These are phyloP conservation scores for Linnemannia zychae DNA, from an alignment of 192 early-diverging fungal species.

Conservation along the genomic window DNA sequence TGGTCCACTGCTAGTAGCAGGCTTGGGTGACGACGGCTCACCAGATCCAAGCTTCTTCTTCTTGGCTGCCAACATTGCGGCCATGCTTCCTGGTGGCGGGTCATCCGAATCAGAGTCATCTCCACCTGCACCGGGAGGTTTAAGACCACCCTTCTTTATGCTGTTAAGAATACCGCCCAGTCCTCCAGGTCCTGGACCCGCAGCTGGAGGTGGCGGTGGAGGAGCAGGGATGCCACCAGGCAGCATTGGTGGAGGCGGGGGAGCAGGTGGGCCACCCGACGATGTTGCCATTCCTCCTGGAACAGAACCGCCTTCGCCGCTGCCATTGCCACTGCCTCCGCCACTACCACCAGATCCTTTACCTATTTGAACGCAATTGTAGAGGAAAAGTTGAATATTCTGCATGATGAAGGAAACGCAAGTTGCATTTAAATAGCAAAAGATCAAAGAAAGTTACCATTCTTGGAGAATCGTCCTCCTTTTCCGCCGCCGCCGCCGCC, in stretches of 20 bases:
- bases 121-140: conserved; percentile 3
- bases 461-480: conserved; percentile 16
- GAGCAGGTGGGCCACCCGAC: conserved; percentile 29
- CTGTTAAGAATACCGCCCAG: conserved; percentile 31
- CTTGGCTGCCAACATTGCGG: conserved; percentile 53
- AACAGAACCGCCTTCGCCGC: not conserved
- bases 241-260: conserved; percentile 44
- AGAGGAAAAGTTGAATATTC: not conserved
- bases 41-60: conserved; percentile 48
- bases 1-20: conserved; percentile 5
- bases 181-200: conserved; percentile 17
- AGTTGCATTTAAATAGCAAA: not conserved
- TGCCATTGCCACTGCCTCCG: not conserved
- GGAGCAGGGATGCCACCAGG: conserved; percentile 49
- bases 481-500: not conserved
- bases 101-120: conserved; percentile 36
- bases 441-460: conserved; percentile 7
- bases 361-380: not conserved
- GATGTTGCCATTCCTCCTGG: not conserved
- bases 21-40: conserved; percentile 40
- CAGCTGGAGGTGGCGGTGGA: conserved; percentile 43
- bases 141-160: conserved; percentile 33
- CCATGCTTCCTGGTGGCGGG: conserved; percentile 40
- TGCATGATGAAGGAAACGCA: too few species aligned
- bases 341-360: conserved; percentile 8